A percentile compares a stretch with the other conserved stretches of the same genome.
Conservation (phyloP, 768 basidiomycete species). For the Serpula lacrymans region DNA sequence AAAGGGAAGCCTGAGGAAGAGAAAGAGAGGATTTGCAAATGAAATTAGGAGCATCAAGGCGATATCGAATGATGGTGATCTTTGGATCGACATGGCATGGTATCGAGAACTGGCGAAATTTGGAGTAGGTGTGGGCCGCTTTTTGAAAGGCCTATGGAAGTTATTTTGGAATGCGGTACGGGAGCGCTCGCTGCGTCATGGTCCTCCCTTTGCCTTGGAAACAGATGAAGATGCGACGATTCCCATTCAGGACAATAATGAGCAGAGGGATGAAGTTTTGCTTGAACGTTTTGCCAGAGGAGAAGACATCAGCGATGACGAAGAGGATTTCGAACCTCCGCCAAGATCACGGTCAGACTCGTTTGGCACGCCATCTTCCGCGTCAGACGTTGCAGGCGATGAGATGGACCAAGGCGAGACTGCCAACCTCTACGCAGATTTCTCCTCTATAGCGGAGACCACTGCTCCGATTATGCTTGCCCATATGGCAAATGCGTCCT, state of each 20-base stretch:
- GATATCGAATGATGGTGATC: conserved; percentile 30
- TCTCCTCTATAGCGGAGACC: conserved; percentile 34
- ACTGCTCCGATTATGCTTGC: conserved; percentile 50
- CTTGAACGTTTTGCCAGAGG: conserved; percentile 62
- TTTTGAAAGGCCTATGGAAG: conserved; percentile 17
- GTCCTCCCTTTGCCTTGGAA: background rate
- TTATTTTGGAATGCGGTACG: conserved; percentile 15
- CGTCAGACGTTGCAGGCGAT: conserved; percentile 26
- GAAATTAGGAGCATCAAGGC: conserved; percentile 46
- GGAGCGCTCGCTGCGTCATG: conserved; percentile 7
- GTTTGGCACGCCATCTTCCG: conserved; percentile 19
- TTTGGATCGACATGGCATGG: conserved; percentile 40
- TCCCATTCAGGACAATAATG: conserved; percentile 13
- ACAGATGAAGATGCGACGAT: conserved; percentile 3
- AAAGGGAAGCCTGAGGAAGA: conserved; percentile 17
- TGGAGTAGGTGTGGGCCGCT: conserved; percentile 23
- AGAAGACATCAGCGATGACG: conserved; percentile 50
- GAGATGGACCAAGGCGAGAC: conserved; percentile 42
- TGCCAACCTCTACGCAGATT: conserved; percentile 50
- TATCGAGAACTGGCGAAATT: conserved; percentile 37
- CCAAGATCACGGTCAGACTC: conserved; percentile 18
- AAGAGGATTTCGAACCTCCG: conserved; percentile 32
- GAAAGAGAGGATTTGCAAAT: conserved; percentile 42
- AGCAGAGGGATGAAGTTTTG: conserved; percentile 33
- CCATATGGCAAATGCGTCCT: conserved; percentile 43